These are phyloP conservation scores for Fusarium pseudoanthophilum DNA, from an alignment of 2,329 filamentous ascomycete species.

Conservation along the genomic window DNA sequence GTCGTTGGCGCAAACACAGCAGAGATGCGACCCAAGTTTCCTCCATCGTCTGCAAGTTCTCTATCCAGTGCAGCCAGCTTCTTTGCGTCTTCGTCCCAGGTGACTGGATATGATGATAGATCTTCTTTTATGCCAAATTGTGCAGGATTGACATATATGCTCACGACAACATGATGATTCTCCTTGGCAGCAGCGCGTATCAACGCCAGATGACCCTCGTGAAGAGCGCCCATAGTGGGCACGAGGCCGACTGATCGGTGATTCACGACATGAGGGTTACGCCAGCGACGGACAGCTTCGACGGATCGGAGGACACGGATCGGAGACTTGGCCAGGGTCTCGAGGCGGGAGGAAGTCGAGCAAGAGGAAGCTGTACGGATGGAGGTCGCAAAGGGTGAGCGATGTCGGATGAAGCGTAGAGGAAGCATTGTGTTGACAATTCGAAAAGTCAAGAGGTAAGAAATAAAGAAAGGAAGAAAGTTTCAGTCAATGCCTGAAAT, in stretches of 20 bases:
- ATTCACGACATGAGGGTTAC: slow-evolving; percentile 71
- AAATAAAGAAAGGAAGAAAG: background rate
- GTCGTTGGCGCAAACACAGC: slow-evolving; percentile 90
- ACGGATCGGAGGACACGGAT: slow-evolving; percentile 83
- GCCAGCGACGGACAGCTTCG: slow-evolving; percentile 74
- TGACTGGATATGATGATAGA: slow-evolving; percentile 87
- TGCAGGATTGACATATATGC: slow-evolving; percentile 95
- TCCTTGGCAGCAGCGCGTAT: slow-evolving; percentile 85
- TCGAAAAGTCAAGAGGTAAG: background rate
- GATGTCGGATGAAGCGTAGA: slow-evolving; percentile 34
- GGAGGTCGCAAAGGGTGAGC: slow-evolving; percentile 22
- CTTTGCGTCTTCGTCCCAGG: slow-evolving; percentile 81
- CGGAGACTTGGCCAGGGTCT: slow-evolving; percentile 65
- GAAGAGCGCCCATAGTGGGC: slow-evolving; percentile 98
- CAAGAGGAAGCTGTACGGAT: slow-evolving; percentile 37
- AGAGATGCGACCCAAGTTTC: slow-evolving; percentile 74
- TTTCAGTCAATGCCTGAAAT: slow-evolving; percentile 16
- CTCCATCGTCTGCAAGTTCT: slow-evolving; percentile 72
- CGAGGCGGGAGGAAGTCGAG: slow-evolving; percentile 44
- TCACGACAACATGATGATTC: slow-evolving; percentile 88
- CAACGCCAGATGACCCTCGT: slow-evolving; percentile 87
- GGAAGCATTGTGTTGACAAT: slow-evolving; percentile 23
- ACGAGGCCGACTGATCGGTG: slow-evolving; percentile 85
- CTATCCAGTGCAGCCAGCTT: slow-evolving; percentile 75
- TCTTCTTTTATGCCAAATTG: slow-evolving; percentile 95